phyloP scores from a whole-genome alignment of 2,329 filamentous ascomycete species.

The Ascochyta viciae-villosae region DNA sequence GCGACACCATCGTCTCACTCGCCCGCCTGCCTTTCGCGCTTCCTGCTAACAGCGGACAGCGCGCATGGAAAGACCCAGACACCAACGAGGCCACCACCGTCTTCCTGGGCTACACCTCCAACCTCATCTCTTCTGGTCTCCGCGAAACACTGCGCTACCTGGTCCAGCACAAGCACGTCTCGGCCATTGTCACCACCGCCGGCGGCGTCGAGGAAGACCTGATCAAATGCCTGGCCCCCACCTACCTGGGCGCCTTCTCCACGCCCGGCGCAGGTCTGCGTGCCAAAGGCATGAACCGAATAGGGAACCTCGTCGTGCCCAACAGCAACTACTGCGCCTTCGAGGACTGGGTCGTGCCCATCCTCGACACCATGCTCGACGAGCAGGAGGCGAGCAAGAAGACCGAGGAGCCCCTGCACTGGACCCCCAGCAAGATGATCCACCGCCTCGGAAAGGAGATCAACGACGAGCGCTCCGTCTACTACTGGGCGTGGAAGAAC shows the following conservation, averaged over 20 bases:
- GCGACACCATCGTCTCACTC: slow-evolving; percentile 26
- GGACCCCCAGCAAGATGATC: slow-evolving; percentile 95
- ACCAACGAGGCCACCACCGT: slow-evolving; percentile 84
- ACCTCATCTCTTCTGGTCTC: slow-evolving; percentile 94
- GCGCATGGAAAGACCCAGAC: slow-evolving; percentile 81
- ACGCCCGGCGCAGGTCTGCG: slow-evolving; percentile 79
- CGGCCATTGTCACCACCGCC: slow-evolving; percentile 91
- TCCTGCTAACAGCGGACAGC: slow-evolving; percentile 56
- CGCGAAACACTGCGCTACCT: slow-evolving; percentile 91
- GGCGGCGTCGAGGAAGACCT: slow-evolving; percentile 97
- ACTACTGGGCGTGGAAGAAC: slow-evolving; percentile 98
- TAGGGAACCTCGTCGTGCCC: slow-evolving; percentile 93
- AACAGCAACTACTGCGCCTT: slow-evolving; percentile 98
- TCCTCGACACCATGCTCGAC: slow-evolving; percentile 90
- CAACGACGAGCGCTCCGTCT: slow-evolving; percentile 87
- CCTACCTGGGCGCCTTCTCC: slow-evolving; percentile 88
- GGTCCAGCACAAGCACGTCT: slow-evolving; percentile 90
- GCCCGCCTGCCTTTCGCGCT: slow-evolving; percentile 28
- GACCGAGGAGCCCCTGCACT: slow-evolving; percentile 73
- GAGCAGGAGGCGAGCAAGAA: slow-evolving; percentile 85
- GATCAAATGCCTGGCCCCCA: slow-evolving; percentile 96
- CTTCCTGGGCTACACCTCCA: slow-evolving; percentile 96
- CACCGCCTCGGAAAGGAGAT: slow-evolving; percentile 91
- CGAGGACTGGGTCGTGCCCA: slow-evolving; percentile 96
- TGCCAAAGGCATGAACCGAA: slow-evolving; percentile 87